Percentiles rank a stretch among this genome's conserved stretches.
Conservation (phyloP, 208 protist genomes). For the Trypanosoma platydactyli region DNA sequence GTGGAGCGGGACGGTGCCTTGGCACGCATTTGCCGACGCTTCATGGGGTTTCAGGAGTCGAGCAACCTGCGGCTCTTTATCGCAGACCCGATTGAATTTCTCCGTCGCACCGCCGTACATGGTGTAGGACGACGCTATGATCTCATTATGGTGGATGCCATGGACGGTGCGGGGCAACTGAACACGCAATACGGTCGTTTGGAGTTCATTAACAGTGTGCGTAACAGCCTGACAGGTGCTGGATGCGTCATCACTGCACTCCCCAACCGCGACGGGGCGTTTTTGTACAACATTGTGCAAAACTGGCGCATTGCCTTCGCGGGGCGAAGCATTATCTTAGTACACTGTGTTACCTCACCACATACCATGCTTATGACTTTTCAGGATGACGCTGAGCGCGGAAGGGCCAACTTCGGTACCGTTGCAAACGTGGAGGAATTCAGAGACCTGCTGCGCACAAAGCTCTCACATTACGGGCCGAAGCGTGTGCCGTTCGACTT, state of each 20-base stretch:
- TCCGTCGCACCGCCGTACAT: constrained; percentile 43
- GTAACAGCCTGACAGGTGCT: constrained; percentile 58
- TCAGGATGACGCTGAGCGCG: constrained; percentile 68
- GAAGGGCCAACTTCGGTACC: constrained; percentile 75
- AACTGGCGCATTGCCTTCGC: constrained; percentile 88
- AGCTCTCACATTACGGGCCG: constrained; percentile 73
- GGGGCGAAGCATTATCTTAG: constrained; percentile 69
- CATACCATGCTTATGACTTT: constrained; percentile 90
- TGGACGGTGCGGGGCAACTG: constrained; percentile 69
- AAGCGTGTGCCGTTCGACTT: constrained; percentile 83
- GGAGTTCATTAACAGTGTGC: constrained; percentile 76
- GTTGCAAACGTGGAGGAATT: constrained; percentile 76
- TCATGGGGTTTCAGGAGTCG: constrained; percentile 80
- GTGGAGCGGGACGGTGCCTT: constrained; percentile 84
- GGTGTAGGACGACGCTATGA: constrained; percentile 47
- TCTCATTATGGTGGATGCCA: constrained; percentile 71
- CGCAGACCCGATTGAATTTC: constrained; percentile 65
- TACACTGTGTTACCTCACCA: constrained; percentile 80
- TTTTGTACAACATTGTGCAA: constrained; percentile 80
- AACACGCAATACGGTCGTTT: constrained; percentile 72
- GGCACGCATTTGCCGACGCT: constrained; percentile 70
- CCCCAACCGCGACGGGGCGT: constrained; percentile 70
- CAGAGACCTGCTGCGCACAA: constrained; percentile 70
- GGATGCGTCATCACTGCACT: constrained; percentile 71
- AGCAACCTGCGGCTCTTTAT: constrained; percentile 65